Evolutionary conservation across 2,329 filamentous ascomycete genomes (phyloP), one percentile per base, ranked within the genome.

Genomic region (Colletotrichum tanaceti): DNA sequence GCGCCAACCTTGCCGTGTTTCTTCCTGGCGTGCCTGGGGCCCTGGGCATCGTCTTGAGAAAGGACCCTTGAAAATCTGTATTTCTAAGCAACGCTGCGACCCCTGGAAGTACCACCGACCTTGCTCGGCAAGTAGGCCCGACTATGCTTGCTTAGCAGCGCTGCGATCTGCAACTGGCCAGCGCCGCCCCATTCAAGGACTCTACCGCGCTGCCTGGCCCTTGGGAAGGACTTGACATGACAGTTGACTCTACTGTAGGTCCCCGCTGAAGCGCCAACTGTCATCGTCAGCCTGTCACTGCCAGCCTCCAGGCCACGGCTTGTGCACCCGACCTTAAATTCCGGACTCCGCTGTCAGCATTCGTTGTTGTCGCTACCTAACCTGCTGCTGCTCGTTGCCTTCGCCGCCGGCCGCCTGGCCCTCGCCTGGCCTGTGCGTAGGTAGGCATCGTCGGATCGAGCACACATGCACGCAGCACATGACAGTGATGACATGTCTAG

Each of bases 61-160:
- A 68, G 55, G 66, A 61, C 62, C 66, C 62, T 66, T 39, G 52
- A 60, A 28, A 60, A 28, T 60, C 35, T 43, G 58, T 47, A 69
- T 69, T 69, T 69, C 57, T 66, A 69, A 69, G 66, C 66, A 63
- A 52, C 11, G 32, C 52, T 54, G 66, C 55, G 39, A 22, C 44
- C 57, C 52, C 58, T 65, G 65, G 61, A 68, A 60, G 57, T 43
- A 41, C 55, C n/a, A 28, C 35, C 64, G 63, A 28, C 50, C n/a
- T 35, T n/a, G 5, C 58, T 67, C 58, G 59, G 64, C 50, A 67
- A 63, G 59, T 62, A 66, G 57, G 58, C 58, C 63, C 63, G 63
- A 62, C 50, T 55, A 43, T 66, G 63, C 58, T 66, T n/a, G n/a
- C n/a, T n/a, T n/a, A 43, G 38, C 52, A 46, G 44, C 52, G 44